Percentiles rank a stretch among this genome's conserved stretches.
These are phyloP conservation scores for Mimosa bimucronata DNA, from an alignment of 306 rosid species.

Conservation along the genomic window DNA sequence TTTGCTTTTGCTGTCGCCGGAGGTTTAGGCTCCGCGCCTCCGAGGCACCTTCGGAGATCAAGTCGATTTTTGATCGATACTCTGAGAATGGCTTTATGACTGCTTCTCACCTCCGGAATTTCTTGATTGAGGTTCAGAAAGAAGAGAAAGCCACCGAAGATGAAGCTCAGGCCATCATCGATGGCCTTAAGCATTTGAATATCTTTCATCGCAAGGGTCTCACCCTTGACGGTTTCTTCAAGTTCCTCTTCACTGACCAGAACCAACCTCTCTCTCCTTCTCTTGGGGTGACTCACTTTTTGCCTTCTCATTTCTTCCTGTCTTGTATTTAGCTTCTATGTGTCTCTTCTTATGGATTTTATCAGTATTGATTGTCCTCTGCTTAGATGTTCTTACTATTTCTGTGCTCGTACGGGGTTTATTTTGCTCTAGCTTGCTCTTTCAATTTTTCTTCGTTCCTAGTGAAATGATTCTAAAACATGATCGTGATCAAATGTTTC, in stretches of 20 bases:
- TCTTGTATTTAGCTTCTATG: conserved; percentile 25
- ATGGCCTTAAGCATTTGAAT: conserved; percentile 58
- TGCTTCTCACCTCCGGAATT: conserved; percentile 57
- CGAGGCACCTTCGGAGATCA: conserved; percentile 83
- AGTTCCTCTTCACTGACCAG: conserved; percentile 67
- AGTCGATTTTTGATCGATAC: conserved; percentile 54
- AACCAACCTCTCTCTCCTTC: conserved; percentile 61
- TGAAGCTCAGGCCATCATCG: conserved; percentile 68
- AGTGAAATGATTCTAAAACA: neutral
- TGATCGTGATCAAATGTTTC: too few relatives aligned
- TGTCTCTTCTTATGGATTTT: conserved; percentile 17
- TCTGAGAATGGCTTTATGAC: conserved; percentile 82
- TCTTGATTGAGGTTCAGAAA: conserved; percentile 70
- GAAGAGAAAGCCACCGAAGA: conserved; percentile 58
- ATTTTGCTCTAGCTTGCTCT: neutral
- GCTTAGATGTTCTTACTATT: neutral
- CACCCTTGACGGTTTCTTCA: conserved; percentile 80
- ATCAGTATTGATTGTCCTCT: neutral
- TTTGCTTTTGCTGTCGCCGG: conserved; percentile 90
- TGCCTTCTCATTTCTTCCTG: neutral
- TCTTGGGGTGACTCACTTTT: conserved; percentile 47
- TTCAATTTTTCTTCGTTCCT: neutral
- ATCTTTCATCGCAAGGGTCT: conserved; percentile 69
- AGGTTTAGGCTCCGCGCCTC: conserved; percentile 65
- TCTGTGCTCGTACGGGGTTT: neutral